phyloP scores from a whole-genome alignment of 176 grass and related monocot genomes.

The bread wheat (Triticum aestivum) region DNA sequence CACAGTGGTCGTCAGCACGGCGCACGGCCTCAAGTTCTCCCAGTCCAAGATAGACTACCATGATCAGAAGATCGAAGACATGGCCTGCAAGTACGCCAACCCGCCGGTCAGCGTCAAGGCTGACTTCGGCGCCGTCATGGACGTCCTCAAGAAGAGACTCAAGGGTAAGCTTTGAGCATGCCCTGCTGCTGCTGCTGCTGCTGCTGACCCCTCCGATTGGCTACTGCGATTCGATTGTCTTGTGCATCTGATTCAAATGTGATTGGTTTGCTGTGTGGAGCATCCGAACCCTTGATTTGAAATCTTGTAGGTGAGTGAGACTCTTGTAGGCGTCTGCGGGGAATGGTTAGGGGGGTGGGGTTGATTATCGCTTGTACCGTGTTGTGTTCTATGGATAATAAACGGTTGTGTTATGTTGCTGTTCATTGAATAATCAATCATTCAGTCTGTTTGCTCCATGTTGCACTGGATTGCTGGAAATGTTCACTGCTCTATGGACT shows the following conservation, averaged over 20 bases:
- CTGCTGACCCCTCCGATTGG: neutral
- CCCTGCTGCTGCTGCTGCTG: neutral
- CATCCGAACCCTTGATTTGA: conserved; percentile 18
- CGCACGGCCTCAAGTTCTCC: conserved; percentile 81
- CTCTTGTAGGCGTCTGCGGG: neutral
- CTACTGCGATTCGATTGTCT: conserved; percentile 14
- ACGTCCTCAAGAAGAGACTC: conserved; percentile 86
- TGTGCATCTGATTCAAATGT: conserved; percentile 21
- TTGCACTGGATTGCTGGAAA: neutral
- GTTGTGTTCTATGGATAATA: conserved; percentile 30
- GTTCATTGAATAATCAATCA: conserved; percentile 33
- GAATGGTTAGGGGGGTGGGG: neutral
- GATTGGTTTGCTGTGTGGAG: conserved; percentile 2
- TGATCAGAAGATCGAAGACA: conserved; percentile 67
- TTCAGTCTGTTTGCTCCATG: neutral
- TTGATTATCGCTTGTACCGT: conserved; percentile 27
- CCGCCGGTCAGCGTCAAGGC: conserved; percentile 83
- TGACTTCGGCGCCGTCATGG: conserved; percentile 84
- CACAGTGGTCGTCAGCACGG: conserved; percentile 85
- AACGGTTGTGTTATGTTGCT: neutral
- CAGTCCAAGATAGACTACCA: conserved; percentile 96
- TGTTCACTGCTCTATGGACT: neutral
- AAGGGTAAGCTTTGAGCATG: conserved; percentile 60
- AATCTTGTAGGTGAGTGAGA: conserved; percentile 13
- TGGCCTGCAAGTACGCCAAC: conserved; percentile 79